Evolutionary conservation across 192 early-diverging fungal genomes (phyloP), one percentile per base, ranked within the genome.

Genomic region (Coemansia sp.): DNA sequence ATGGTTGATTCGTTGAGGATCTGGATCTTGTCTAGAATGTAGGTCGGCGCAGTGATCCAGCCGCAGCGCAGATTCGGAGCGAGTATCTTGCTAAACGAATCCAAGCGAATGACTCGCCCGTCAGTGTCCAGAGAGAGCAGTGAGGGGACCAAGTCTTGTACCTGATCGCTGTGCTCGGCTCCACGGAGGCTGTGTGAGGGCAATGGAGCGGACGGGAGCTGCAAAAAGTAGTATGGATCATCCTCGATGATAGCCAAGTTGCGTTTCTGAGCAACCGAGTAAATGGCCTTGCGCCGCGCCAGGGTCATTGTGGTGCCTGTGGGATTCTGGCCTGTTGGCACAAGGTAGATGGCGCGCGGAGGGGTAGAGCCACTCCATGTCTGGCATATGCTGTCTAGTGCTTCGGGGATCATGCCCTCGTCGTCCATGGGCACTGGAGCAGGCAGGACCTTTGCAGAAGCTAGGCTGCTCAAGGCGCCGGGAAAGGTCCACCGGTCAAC

Each of bases 171-270:
- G 26, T 0, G 12, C 16, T 55, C 52, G 12, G 28, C 52, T 26
- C 28, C 52, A 6, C 2, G 25, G 7, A 6, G 38, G 45, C 13
- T 53, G 18, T 21, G 64, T 10, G 55, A 31, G 35, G 13, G 57
- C 52, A 7, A 7, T 9, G 39, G 18, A 58, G 53, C 41, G 12
- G 74, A 66, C 12, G 73, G 79, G 56, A 86, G 79, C 73, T 96
- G 94, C 37, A 98, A 66, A 65, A 92, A 96, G 65, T 92, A 95
- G 66, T 98, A 98, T 28, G 96, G 95, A 69, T 96, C 96, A 60
- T 98, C 96, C 77, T 98, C 96, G 20, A 96, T 75, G 55, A 98
- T 97, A 20, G 94, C 78, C 26, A 98, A 67, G 61, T 94, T 83
- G 69, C 91, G 90, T 66, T 88, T 83, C 45, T 82, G 84, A 4